Percentiles rank a stretch among this genome's conserved stretches.
These are phyloP conservation scores for Penicillium sp. DNA, from an alignment of 2,329 filamentous ascomycete species.

Conservation along the genomic window DNA sequence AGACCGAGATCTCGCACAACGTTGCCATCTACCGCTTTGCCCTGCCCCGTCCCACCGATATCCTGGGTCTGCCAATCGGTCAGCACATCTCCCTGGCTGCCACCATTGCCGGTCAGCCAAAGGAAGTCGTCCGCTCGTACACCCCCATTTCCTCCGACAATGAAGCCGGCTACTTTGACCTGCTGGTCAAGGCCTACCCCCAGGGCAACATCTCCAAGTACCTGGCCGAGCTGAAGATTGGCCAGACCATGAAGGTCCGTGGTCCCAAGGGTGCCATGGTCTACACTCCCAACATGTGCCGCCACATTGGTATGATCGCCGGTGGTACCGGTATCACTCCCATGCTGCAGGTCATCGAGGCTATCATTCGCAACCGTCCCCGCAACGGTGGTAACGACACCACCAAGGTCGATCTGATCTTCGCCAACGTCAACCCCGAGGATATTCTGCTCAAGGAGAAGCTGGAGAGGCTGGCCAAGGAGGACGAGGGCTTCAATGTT, in stretches of 20 bases:
- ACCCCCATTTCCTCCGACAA: conserved; percentile 89
- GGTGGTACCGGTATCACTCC: conserved; percentile 97
- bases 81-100: conserved; percentile 98
- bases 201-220: conserved; percentile 97
- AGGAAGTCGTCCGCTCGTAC: conserved; percentile 89
- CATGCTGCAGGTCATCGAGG: conserved; percentile 95
- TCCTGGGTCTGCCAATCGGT: conserved; percentile 95
- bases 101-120: conserved; percentile 71
- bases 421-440: conserved; percentile 90
- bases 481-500: conserved; percentile 80
- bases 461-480: conserved; percentile 73
- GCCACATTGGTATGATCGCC: conserved; percentile 96
- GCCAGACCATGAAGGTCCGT: conserved; percentile 84
- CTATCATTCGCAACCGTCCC: conserved; percentile 76
- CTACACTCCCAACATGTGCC: conserved; percentile 95
- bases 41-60: conserved; percentile 73
- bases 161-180: conserved; percentile 88
- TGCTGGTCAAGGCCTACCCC: conserved; percentile 97
- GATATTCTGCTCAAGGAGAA: conserved; percentile 95
- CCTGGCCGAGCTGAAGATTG: conserved; percentile 79
- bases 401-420: conserved; percentile 92
- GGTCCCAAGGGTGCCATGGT: conserved; percentile 98
- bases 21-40: conserved; percentile 97
- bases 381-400: conserved; percentile 69
- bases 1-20: conserved; percentile 96